phyloP scores from a whole-genome alignment of 345 rosid genomes.

The Eucalyptus cloeziana region DNA sequence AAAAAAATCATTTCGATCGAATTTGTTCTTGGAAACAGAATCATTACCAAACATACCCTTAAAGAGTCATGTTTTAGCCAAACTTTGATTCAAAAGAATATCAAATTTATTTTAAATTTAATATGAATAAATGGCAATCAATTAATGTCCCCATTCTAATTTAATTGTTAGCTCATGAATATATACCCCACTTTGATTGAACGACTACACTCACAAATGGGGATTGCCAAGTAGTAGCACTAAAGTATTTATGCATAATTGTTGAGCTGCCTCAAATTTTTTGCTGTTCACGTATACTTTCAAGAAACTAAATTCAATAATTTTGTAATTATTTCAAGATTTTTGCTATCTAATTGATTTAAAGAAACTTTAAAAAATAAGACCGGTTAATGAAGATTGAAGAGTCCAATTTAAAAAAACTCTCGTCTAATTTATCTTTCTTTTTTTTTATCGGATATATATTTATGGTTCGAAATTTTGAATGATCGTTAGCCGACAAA shows the following conservation, averaged over 20 bases:
- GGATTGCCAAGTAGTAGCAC: background rate
- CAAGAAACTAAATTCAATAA: background rate
- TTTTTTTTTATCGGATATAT: background rate
- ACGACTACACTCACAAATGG: too few relatives aligned
- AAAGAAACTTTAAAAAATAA: background rate
- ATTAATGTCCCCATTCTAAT: too few relatives aligned
- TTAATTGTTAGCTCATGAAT: background rate
- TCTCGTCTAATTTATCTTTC: background rate
- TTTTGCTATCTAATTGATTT: background rate
- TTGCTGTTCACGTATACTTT: background rate
- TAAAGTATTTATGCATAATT: background rate
- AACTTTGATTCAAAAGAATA: background rate
- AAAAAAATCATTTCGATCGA: too few relatives aligned
- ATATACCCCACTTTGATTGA: background rate
- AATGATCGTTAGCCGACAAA: background rate
- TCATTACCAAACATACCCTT: too few relatives aligned
- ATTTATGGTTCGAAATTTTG: background rate
- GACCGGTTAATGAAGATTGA: background rate
- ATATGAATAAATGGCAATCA: too few relatives aligned
- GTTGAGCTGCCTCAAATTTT: too few relatives aligned
- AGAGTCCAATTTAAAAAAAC: background rate
- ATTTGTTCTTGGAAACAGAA: too few relatives aligned
- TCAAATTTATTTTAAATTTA: background rate
- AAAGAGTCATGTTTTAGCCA: background rate
- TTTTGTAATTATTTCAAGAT: background rate